phyloP scores from a whole-genome alignment of 441 rosid genomes.

The Aleurites moluccanus region DNA sequence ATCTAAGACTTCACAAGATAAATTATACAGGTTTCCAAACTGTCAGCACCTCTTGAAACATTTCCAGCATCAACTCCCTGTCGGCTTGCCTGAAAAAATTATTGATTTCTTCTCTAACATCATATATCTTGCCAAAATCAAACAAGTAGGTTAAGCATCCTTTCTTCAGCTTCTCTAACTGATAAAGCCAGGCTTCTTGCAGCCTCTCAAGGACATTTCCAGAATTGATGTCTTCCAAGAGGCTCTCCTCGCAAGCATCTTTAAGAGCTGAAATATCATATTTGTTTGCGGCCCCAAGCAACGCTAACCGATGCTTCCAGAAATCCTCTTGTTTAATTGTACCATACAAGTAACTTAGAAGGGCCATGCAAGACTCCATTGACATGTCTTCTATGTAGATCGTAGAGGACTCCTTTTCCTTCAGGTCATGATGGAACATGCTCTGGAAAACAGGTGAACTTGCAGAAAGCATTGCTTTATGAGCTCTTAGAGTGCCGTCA shows the following conservation, averaged over 20 bases:
- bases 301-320: conserved; percentile 79
- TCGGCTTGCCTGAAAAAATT: conserved; percentile 79
- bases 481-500: conserved; percentile 74
- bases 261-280: conserved; percentile 68
- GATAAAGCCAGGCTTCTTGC: conserved; percentile 92
- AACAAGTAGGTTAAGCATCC: conserved; percentile 83
- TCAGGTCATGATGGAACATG: conserved; percentile 87
- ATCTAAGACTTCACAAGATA: not conserved
- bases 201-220: conserved; percentile 84
- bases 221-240: conserved; percentile 79
- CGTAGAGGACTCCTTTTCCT: conserved; percentile 81
- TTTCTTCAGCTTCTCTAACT: conserved; percentile 76
- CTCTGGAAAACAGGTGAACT: conserved; percentile 87
- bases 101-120: conserved; percentile 71
- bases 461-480: conserved; percentile 80
- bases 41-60: conserved; percentile 83
- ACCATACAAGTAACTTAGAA: conserved; percentile 76
- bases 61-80: conserved; percentile 72
- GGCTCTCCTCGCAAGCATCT: conserved; percentile 84
- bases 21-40: conserved; percentile 69
- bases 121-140: conserved; percentile 86
- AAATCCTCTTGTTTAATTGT: conserved; percentile 71
- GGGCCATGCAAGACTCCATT: conserved; percentile 68
- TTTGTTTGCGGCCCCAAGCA: conserved; percentile 86
- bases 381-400: conserved; percentile 85